A percentile compares a stretch with the other conserved stretches of the same genome.
These are phyloP conservation scores for Aureobasidium melanogenum DNA, from an alignment of 2,329 filamentous ascomycete genomes.

Conservation along the genomic window DNA sequence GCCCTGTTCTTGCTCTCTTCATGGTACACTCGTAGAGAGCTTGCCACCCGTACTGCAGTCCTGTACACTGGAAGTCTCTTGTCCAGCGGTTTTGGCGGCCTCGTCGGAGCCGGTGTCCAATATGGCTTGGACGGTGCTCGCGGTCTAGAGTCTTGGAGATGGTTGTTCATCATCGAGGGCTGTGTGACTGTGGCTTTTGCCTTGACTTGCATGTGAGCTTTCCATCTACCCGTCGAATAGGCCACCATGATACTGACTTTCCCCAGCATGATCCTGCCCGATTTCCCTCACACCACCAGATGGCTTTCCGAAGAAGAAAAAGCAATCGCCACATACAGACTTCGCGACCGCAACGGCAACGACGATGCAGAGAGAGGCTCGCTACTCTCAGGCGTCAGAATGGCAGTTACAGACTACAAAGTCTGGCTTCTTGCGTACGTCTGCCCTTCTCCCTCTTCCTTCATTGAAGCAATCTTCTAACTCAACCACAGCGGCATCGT, in stretches of 20 bases:
- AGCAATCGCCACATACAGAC: not conserved
- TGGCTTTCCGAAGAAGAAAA: conserved; percentile 19
- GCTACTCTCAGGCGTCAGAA: conserved; percentile 4
- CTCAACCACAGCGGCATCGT: not conserved
- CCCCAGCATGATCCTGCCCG: conserved; percentile 33
- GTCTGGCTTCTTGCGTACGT: conserved; percentile 16
- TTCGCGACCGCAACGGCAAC: conserved; percentile 6
- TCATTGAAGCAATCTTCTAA: not conserved
- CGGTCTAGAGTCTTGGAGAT: conserved; percentile 34
- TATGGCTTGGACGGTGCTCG: conserved; percentile 29
- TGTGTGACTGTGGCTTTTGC: not conserved
- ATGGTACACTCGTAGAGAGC: conserved; percentile 31
- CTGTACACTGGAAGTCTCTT: conserved; percentile 32
- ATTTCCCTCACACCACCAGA: conserved; percentile 46
- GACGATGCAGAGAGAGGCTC: not conserved
- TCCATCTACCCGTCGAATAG: too few relatives aligned
- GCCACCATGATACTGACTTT: not conserved
- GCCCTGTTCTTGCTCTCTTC: conserved; percentile 27
- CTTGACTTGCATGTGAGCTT: not conserved
- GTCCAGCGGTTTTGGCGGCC: conserved; percentile 32
- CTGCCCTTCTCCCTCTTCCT: not conserved
- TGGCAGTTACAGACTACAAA: conserved; percentile 15
- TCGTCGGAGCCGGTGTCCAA: conserved; percentile 31
- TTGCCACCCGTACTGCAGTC: conserved; percentile 30
- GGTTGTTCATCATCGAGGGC: conserved; percentile 33